Conservation (phyloP, 2,329 filamentous ascomycete species). For the Arthroderma uncinatum region DNA sequence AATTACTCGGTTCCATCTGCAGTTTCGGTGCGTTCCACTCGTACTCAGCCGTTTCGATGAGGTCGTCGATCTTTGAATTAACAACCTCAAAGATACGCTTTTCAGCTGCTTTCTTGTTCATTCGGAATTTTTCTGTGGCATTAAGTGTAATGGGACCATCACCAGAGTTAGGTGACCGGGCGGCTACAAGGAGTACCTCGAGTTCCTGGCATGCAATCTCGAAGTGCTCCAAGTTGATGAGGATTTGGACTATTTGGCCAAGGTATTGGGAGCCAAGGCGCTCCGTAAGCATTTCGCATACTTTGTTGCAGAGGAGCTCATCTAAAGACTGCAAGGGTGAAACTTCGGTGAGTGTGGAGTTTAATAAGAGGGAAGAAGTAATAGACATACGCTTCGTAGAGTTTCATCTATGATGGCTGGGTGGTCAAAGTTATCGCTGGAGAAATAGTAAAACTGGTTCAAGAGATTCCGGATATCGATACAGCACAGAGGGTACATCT, state of each 20-base stretch:
- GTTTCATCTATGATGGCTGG: slow-evolving; percentile 84
- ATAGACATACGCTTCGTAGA: slow-evolving; percentile 53
- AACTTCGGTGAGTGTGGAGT: background rate
- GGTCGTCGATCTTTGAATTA: slow-evolving; percentile 95
- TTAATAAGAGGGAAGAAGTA: background rate
- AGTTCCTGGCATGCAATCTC: slow-evolving; percentile 85
- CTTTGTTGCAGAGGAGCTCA: slow-evolving; percentile 81
- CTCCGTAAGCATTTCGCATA: slow-evolving; percentile 82
- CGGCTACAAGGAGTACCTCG: slow-evolving; percentile 73
- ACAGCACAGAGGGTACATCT: slow-evolving; percentile 98
- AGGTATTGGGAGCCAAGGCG: slow-evolving; percentile 84
- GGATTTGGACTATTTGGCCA: slow-evolving; percentile 94
- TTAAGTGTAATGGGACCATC: slow-evolving; percentile 67
- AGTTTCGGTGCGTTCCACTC: slow-evolving; percentile 62
- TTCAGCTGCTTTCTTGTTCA: slow-evolving; percentile 89
- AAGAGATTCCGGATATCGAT: slow-evolving; percentile 97
- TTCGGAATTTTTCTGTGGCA: slow-evolving; percentile 76
- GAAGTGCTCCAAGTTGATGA: slow-evolving; percentile 96
- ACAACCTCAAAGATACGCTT: slow-evolving; percentile 98
- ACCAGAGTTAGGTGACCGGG: slow-evolving; percentile 65
- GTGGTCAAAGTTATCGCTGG: slow-evolving; percentile 89
- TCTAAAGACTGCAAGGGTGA: slow-evolving; percentile 59
- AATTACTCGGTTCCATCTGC: slow-evolving; percentile 68
- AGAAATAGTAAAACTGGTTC: slow-evolving; percentile 97
- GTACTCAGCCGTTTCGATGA: slow-evolving; percentile 94